These are phyloP conservation scores for Boletellus sp. DNA, from an alignment of 768 basidiomycete species.

Conservation along the genomic window DNA sequence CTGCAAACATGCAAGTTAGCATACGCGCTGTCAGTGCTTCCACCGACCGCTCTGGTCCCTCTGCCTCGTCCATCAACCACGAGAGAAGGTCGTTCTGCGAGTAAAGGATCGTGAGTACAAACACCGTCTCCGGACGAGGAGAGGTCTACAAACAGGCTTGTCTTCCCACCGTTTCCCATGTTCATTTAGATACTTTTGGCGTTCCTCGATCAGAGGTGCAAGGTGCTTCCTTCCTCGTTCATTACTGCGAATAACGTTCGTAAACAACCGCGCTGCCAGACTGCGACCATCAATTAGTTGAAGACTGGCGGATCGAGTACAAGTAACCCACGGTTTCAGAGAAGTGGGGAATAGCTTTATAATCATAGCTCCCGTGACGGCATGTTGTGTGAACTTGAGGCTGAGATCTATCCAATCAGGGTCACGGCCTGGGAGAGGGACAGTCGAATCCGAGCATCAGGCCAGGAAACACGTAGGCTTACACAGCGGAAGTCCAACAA, in stretches of 20 bases:
- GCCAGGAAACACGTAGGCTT: background rate
- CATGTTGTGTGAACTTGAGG: slow-evolving; percentile 22
- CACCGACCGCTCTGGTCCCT: no score
- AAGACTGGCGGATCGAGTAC: background rate
- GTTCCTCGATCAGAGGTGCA: background rate
- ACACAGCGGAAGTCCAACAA: slow-evolving; percentile 19
- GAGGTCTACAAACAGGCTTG: no score
- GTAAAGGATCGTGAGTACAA: no score
- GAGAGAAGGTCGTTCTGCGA: background rate
- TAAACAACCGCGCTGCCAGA: no score
- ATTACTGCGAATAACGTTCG: no score
- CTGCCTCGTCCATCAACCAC: background rate
- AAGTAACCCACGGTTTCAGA: background rate
- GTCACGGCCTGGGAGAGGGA: slow-evolving; percentile 7
- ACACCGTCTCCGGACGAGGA: no score
- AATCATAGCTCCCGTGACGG: no score
- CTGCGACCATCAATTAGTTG: no score
- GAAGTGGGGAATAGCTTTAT: no score
- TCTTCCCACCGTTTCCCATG: no score
- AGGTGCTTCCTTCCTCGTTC: background rate
- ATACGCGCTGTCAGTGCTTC: no score
- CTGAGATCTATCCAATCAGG: slow-evolving; percentile 32
- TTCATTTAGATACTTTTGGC: background rate
- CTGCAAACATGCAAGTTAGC: background rate
- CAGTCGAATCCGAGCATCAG: no score